A percentile compares a stretch with the other conserved stretches of the same genome.
Conservation (phyloP, 805 yeast genomes). For the Trichomonascus vanleenenianus region DNA sequence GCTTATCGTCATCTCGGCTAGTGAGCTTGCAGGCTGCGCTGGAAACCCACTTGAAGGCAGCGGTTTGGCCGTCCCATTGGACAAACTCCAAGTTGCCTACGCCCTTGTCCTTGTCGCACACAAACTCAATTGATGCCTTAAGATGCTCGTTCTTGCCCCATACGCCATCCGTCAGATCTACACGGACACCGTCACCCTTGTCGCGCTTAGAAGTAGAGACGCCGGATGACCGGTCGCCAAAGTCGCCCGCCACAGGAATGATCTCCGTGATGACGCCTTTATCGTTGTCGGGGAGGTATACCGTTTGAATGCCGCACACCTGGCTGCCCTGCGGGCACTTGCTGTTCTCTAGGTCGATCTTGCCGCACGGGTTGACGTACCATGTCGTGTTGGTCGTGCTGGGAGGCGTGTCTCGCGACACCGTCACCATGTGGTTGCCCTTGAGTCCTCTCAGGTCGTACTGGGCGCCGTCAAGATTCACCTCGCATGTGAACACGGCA, state of each 20-base stretch:
- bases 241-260: slow-evolving; percentile 38
- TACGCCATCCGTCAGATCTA: slow-evolving; percentile 42
- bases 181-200: slow-evolving; percentile 24
- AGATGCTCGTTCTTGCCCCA: slow-evolving; percentile 60
- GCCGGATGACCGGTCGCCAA: slow-evolving; percentile 26
- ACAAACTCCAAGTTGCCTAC: slow-evolving; percentile 7
- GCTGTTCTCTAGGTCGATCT: slow-evolving; percentile 32
- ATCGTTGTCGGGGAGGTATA: slow-evolving; percentile 39
- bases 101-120: slow-evolving; percentile 19
- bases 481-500: slow-evolving; percentile 25
- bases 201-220: slow-evolving; percentile 11
- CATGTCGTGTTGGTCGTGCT: slow-evolving; percentile 53
- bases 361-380: slow-evolving; percentile 65
- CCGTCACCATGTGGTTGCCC: slow-evolving; percentile 40
- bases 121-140: slow-evolving; percentile 26
- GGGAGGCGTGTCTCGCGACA: slow-evolving; percentile 66
- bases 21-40: slow-evolving; percentile 15
- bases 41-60: slow-evolving; percentile 17
- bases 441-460: slow-evolving; percentile 40
- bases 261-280: slow-evolving; percentile 50
- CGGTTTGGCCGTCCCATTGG: slow-evolving; percentile 16
- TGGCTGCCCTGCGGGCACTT: slow-evolving; percentile 67
- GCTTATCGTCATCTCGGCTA: slow-evolving; percentile 21
- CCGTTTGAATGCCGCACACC: slow-evolving; percentile 65
- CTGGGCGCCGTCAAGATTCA: slow-evolving; percentile 20